Base-by-base conservation (phyloP, 1,139 yeast species). In the Ogataea hybrid region DNA sequence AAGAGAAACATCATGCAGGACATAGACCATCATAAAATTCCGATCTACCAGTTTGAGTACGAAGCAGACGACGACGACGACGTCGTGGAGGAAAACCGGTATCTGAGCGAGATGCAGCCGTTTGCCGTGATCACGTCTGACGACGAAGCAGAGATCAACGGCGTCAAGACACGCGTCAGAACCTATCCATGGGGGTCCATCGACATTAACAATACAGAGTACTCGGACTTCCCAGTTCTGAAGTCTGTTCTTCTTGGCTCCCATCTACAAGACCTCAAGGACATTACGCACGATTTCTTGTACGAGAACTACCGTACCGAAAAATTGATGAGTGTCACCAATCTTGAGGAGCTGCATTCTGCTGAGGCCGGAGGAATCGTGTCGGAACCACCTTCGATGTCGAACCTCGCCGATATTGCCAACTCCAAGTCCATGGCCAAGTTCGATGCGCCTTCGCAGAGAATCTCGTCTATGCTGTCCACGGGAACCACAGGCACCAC, bases 271-370 rank as follows among this genome's bases (percentile, higher is more conserved):
- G 90, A 84, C 51, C 75, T 84, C 54, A 83, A 82, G 61, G 88
- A 82, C 51, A 65, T 75, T 37, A 83, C 90, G 6, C 87, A 81
- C 56, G 78, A 78, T 44, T 67, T 72, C 43, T 70, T 83, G 47
- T 84, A 84, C 62, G 90, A 84, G 61, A 72, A 74, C 53, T 84
- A 81, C 61, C 77, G 92, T 69, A 81, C 87, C n/a, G 79, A 77
- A 53, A 82, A 75, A 39, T 70, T 79, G 54, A 54, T 58, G 41
- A 49, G 55, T 31, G 65, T 61, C 27, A 40, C 61, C 3, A 63
- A 56, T 40, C 49, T 58, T 38, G 54, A 51, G 16, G 57, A 57
- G 22, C 49, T 54, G 21, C 35, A 17, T 14, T 37, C 43, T n/a
- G 48, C 40, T 4, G 53, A 49, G 16, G 46, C 44, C 14, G 44